Conservation (phyloP, 495 filamentous ascomycete species). For the Amniculicola lignicola region DNA sequence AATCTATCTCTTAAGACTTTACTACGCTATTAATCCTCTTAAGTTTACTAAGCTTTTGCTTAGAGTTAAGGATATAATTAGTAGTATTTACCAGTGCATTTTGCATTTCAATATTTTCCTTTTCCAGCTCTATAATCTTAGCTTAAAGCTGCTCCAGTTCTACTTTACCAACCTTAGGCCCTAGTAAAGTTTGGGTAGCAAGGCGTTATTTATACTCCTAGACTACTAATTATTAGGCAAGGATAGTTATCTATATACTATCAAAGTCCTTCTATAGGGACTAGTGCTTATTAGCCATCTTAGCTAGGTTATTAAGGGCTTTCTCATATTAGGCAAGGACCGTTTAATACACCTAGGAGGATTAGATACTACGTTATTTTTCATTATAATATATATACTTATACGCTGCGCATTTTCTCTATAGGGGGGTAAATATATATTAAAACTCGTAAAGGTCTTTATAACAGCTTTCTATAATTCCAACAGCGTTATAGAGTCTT, state of each 20-base stretch:
- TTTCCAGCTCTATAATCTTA: not conserved
- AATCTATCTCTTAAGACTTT: not conserved
- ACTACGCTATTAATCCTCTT: not conserved
- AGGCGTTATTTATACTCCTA: not conserved
- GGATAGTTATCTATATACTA: not conserved
- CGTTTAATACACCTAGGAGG: not conserved
- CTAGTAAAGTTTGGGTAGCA: not conserved
- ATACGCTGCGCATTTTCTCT: not conserved
- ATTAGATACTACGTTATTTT: not conserved
- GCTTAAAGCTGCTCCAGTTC: not conserved
- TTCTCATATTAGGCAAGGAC: not conserved
- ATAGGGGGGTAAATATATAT: not conserved
- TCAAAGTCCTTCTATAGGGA: not conserved
- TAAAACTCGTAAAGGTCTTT: not conserved
- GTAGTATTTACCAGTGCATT: not conserved
- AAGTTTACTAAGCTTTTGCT: not conserved
- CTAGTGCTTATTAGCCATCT: not conserved
- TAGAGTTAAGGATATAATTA: not conserved
- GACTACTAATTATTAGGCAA: not conserved
- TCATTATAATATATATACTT: not conserved
- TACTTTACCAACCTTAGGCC: not conserved
- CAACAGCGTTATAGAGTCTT: not conserved
- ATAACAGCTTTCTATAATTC: not conserved
- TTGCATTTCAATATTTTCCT: not conserved
- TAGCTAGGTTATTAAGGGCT: not conserved